Base-by-base conservation (phyloP, 1,284 basidiomycete genomes). In the Quambalaria eucalypti region DNA sequence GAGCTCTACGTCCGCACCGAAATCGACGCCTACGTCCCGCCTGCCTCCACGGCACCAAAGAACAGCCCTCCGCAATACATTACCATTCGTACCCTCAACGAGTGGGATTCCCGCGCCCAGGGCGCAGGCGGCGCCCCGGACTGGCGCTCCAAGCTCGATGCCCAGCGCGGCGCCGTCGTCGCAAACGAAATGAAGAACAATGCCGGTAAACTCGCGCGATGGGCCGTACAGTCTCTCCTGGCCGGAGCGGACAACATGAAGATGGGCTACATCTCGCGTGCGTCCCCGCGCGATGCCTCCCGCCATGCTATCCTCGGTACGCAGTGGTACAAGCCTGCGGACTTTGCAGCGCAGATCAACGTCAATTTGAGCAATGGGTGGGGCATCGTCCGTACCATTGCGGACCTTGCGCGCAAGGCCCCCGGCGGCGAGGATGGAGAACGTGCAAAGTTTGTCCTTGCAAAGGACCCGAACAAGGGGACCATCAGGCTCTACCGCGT, bases 171-270 rank as follows among this genome's bases (percentile, higher is more conserved):
- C 71, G 95, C 95, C 2, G 93, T 99, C 44, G 90, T 98, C 56
- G 91, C 95, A 47, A 95, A 90, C 40, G 95, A 99, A 81, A 97
- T 98, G 95, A 98, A 98, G 82, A 99, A 98, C 80, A 99, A 99
- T 80, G 90, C 87, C 72, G 92, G 87, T 80, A 98, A 98, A 79
- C 83, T 99, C 50, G 92, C 93, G 19, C 88, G 93, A 74, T 99
- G 93, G 88, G 87, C 95, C 0, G 87, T 97, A 29, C 92, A 97
- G 80, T 89, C 88, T 74, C 82, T 97, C 53, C 81, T 99, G 40
- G 91, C 95, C 48, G 95, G 95, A 51, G 93, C 92, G 19, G 95
- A 98, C 62, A 81, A 86, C 68, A 88, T 98, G 86, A 99, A 98
- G 81, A 88, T 99, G 76, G 95, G 95, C 40, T 82, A 80, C 77